Evolutionary conservation across 257 asterid species (phyloP).

Genomic region (Solanum etuberosum): DNA sequence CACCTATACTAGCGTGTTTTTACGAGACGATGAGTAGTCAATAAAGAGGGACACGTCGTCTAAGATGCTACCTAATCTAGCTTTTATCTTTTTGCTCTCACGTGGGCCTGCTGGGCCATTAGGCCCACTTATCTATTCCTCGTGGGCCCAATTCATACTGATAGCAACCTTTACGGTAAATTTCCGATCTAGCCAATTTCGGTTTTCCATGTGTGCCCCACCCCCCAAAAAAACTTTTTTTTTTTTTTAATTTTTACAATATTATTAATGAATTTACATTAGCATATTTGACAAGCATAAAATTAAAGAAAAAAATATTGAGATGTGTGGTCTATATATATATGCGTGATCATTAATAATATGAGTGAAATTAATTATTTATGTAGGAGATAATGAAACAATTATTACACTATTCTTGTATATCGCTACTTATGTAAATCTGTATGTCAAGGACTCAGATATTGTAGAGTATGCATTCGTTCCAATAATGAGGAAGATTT

Average conservation of each 20-base stretch:
- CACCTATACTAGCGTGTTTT: neutral
- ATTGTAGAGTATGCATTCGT: no score
- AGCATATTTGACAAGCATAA: neutral
- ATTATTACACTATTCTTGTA: neutral
- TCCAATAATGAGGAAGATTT: no score
- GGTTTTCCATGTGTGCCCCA: neutral
- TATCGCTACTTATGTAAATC: neutral
- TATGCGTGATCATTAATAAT: neutral
- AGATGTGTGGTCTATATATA: no score
- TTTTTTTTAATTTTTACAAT: no score
- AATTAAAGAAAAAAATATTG: neutral
- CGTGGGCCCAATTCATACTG: neutral
- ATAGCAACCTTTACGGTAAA: neutral
- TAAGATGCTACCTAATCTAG: neutral
- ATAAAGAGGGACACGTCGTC: neutral
- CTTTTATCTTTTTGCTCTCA: neutral
- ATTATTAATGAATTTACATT: neutral
- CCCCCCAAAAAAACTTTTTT: neutral
- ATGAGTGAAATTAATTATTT: no score
- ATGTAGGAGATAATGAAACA: neutral
- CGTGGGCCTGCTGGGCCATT: neutral
- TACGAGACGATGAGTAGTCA: neutral
- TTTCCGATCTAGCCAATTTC: neutral
- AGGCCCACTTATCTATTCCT: neutral
- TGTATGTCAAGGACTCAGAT: neutral